Base-by-base conservation (phyloP, 2,329 filamentous ascomycete species). In the Trichophyton equinum region DNA sequence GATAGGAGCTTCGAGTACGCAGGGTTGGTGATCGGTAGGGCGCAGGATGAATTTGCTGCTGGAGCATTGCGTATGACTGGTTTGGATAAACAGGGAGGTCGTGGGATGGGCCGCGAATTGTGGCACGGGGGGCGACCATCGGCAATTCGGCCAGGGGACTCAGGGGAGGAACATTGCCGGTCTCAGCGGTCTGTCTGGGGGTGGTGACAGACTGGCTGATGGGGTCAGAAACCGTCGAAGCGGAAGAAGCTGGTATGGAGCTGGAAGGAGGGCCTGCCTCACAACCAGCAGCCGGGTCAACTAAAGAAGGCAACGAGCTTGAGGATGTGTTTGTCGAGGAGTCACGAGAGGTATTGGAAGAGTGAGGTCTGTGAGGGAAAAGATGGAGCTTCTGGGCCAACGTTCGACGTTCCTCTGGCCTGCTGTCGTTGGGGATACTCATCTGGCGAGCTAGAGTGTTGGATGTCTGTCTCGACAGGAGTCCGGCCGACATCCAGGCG, bases 71-170 rank as follows among this genome's bases (percentile, higher is more conserved):
- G 67, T 78, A 78, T 33, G 76, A 78, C 62, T 79, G 77, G 64
- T 78, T 74, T 22, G 77, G 77, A 62, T 78, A 79, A 20, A 75
- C 72, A 2, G 77, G 77, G 46, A 74, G 72, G 53, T 77, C 74
- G 56, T 65, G 47, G 9, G 68, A 57, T 13, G 58, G 56, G 7
- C 36, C 38, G 25, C 30, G 61, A 56, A 58, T 72, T 66, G 55
- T 61, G 9, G 62, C 60, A 9, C 60, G 59, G 25, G 46, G 57
- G 53, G 65, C 61, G 38, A 64, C 63, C 11, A 63, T 62, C 22
- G 46, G 57, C 47, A 65, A 60, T 49, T 65, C 64, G 6, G 64
- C 60, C 38, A 65, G 25, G 5, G 64, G 63, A 40, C 63, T 65
- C 5, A 65, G 44, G 30, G 64, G 63, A 36, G 60, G 59, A 22